Percentiles rank a stretch among this genome's conserved stretches.
Conservation (phyloP, 2,329 filamentous ascomycete genomes). For the Nothomitra cinnamomea region DNA sequence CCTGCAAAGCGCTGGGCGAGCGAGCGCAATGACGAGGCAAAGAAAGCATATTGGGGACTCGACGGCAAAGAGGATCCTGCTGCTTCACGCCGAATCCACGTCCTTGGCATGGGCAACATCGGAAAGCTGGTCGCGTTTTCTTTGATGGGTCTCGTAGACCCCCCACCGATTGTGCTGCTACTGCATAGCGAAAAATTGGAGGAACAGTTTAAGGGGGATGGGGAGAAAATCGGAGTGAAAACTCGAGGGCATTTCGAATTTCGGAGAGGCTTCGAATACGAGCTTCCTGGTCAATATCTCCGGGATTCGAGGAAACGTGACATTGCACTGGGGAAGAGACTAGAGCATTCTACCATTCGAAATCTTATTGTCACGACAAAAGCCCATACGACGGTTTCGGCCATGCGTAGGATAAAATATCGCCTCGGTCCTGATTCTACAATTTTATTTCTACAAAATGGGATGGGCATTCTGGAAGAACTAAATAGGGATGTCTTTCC, state of each 20-base stretch:
- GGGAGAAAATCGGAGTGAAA: slow-evolving; percentile 28
- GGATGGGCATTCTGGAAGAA: slow-evolving; percentile 68
- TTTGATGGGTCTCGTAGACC: slow-evolving; percentile 40
- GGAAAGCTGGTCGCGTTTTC: slow-evolving; percentile 64
- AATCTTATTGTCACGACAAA: slow-evolving; percentile 72
- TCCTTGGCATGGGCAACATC: slow-evolving; percentile 68
- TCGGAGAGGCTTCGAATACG: slow-evolving; percentile 27
- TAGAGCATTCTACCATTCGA: slow-evolving; percentile 31
- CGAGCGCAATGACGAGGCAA: neutral
- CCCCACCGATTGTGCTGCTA: slow-evolving; percentile 65
- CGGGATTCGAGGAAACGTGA: neutral
- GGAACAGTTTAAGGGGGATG: slow-evolving; percentile 29
- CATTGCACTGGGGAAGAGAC: neutral
- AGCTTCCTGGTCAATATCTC: slow-evolving; percentile 12
- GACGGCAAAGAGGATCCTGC: slow-evolving; percentile 2
- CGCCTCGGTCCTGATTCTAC: slow-evolving; percentile 53
- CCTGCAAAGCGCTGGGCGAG: neutral
- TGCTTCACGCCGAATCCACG: slow-evolving; percentile 33
- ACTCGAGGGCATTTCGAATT: slow-evolving; percentile 25
- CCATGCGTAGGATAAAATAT: slow-evolving; percentile 46
- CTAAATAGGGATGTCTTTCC: slow-evolving; percentile 56
- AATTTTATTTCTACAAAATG: slow-evolving; percentile 62
- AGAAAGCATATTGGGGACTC: neutral
- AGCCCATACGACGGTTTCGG: slow-evolving; percentile 46
- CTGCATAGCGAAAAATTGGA: slow-evolving; percentile 38